Base-by-base conservation (phyloP, 202 grass and related monocot genomes). In the Musa balbisiana region DNA sequence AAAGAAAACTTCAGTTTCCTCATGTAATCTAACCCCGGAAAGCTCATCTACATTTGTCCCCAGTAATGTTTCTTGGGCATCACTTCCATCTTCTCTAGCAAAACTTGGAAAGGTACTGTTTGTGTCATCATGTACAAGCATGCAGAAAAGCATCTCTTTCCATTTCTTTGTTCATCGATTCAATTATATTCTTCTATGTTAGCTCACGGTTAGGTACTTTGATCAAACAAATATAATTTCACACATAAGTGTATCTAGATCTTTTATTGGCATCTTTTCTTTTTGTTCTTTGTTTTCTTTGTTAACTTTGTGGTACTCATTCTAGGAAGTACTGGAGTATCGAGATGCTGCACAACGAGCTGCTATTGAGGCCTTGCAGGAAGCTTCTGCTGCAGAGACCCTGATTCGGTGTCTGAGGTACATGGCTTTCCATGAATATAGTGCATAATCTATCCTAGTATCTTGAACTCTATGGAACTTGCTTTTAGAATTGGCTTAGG, bases 61-160 rank as follows among this genome's bases (percentile, higher is more conserved):
- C 1, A 64, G 20, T 9, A 64, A 22, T 76, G 58, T 24, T 51
- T 76, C 43, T 64, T 65, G 74, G 74, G 29, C 74, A 64, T 64
- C 74, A 26, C 74, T 76, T 63, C 74, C 74, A 64, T 24, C 74
- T 51, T 9, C 74, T 65, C 74, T 76, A 22, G n/a, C 59, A 65
- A 76, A 76, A 64, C 59, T 76, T 64, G 74, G 74, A 76, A 62
- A 76, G 74, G 74, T 76, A 76, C 10, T 25, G 23, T 29, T 9
- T 17, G 50, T 58, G 11, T 9, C 20, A 25, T 59, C 33, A 1
- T 43, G 33, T 43, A 43, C 5, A 43, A 43, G 33, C 33, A 43
- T 43, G 33, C 33, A 43, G 33, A 43, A 6, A 43, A 43, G 4
- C 33, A 43, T 43, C 33, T 5, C 33, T 43, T 43, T 43, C 33